Conservation (phyloP, 129 eudicot genomes). For the Glebionis coronaria region DNA sequence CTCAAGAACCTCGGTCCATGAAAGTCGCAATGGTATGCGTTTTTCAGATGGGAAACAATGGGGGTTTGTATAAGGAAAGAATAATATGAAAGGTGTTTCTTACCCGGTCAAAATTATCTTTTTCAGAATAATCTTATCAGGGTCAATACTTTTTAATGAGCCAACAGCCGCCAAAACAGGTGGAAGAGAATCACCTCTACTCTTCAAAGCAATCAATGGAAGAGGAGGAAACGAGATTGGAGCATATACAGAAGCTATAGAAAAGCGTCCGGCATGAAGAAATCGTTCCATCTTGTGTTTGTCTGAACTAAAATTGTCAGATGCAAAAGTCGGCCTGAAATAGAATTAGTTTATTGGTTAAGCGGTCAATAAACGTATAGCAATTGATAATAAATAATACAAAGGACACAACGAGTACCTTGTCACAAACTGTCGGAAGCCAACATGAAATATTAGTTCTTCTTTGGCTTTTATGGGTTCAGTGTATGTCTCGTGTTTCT, state of each 20-base stretch:
- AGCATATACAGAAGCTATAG: conserved; percentile 82
- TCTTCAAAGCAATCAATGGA: conserved; percentile 79
- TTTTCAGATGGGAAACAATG: background rate
- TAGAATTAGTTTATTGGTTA: background rate
- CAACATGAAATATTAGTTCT: conserved; percentile 82
- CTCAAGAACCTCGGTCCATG: background rate
- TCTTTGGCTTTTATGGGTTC: conserved; percentile 92
- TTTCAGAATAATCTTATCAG: conserved; percentile 82
- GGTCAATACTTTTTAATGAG: conserved; percentile 65
- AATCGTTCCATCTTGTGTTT: conserved; percentile 98
- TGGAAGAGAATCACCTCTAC: conserved; percentile 39
- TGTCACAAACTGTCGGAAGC: conserved; percentile 78
- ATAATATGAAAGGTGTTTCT: conserved; percentile 10
- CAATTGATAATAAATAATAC: background rate
- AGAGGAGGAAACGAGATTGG: conserved; percentile 86
- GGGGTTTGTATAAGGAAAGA: background rate
- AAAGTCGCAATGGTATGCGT: background rate
- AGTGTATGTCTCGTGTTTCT: conserved; percentile 72
- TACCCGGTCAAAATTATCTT: conserved; percentile 91
- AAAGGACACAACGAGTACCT: conserved; percentile 40
- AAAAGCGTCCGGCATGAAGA: conserved; percentile 87
- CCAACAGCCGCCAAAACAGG: conserved; percentile 91
- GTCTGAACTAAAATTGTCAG: conserved; percentile 79
- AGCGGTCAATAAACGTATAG: background rate
- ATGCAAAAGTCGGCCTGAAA: conserved; percentile 89